phyloP scores from a whole-genome alignment of 2,329 filamentous ascomycete species.

The Calonectria ilicicola region DNA sequence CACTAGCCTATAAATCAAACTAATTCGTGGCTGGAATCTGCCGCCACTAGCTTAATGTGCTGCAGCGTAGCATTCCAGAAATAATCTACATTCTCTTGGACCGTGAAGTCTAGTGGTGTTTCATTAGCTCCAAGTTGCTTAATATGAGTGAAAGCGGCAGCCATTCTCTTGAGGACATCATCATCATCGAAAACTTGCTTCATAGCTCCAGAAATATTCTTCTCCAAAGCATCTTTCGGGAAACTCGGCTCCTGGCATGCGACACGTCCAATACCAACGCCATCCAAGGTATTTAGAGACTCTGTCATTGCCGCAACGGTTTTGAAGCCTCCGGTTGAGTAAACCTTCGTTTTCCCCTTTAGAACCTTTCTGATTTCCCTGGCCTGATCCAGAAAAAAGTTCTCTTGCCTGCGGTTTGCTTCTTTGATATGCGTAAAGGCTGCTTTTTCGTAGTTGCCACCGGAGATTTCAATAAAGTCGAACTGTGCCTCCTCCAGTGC shows the following conservation, averaged over 20 bases:
- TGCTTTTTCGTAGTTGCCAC: slow-evolving; percentile 68
- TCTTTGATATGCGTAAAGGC: slow-evolving; percentile 64
- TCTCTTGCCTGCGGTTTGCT: slow-evolving; percentile 63
- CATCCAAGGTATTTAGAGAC: not conserved
- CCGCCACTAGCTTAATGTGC: not conserved
- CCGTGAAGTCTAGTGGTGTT: not conserved
- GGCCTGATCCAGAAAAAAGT: slow-evolving; percentile 70
- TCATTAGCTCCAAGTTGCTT: not conserved
- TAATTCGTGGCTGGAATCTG: not conserved
- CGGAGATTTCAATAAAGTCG: slow-evolving; percentile 69
- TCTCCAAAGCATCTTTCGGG: not conserved
- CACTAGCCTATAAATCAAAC: not conserved
- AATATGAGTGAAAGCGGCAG: not conserved
- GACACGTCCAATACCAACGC: not conserved
- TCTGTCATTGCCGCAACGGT: not conserved
- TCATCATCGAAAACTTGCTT: not conserved
- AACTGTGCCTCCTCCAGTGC: slow-evolving; percentile 60
- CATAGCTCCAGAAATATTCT: not conserved
- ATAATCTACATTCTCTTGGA: not conserved
- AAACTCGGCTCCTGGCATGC: not conserved
- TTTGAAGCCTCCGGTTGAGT: not conserved
- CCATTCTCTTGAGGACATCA: not conserved
- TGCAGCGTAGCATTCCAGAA: not conserved
- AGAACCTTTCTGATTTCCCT: slow-evolving; percentile 53
- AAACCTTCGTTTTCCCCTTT: not conserved